These are phyloP conservation scores for Aspergillus neoniger DNA, from an alignment of 2,329 filamentous ascomycete genomes.

Conservation along the genomic window DNA sequence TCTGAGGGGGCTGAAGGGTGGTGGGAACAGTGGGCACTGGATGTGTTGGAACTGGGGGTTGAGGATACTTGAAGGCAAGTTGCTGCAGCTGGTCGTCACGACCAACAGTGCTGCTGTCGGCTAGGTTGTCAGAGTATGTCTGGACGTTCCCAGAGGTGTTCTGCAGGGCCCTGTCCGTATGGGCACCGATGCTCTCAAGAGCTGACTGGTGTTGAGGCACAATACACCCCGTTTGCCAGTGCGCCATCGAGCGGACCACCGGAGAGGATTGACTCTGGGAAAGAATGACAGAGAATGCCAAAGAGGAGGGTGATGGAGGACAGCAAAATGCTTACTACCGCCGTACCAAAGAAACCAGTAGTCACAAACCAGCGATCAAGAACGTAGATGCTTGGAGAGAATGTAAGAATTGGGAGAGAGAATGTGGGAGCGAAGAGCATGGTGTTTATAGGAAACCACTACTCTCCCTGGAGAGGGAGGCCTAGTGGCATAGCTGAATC, in stretches of 20 bases:
- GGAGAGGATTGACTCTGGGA: conserved; percentile 32
- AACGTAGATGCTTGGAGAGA: conserved; percentile 44
- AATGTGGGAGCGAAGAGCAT: conserved; percentile 46
- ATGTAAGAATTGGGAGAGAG: conserved; percentile 47
- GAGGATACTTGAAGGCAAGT: conserved; percentile 40
- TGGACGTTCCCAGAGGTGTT: conserved; percentile 49
- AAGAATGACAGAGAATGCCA: conserved; percentile 48
- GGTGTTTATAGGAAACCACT: conserved; percentile 45
- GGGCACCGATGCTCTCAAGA: conserved; percentile 38
- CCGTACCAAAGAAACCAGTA: conserved; percentile 42
- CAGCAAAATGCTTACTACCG: conserved; percentile 42
- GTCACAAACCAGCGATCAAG: conserved; percentile 38
- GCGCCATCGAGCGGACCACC: conserved; percentile 42
- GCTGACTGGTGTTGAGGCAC: conserved; percentile 40
- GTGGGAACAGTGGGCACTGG: conserved; percentile 26
- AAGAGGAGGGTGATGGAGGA: conserved; percentile 32
- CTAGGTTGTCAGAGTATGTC: conserved; percentile 39
- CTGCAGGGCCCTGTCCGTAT: conserved; percentile 42
- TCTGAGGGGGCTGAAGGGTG: conserved; percentile 32
- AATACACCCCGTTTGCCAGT: conserved; percentile 45
- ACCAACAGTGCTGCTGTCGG: conserved; percentile 30
- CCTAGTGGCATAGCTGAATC: conserved; percentile 40
- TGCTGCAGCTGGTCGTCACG: conserved; percentile 41
- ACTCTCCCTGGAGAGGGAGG: conserved; percentile 31
- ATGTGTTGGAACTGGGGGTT: conserved; percentile 29